Evolutionary conservation across 345 rosid genomes (phyloP).

Genomic region (Eucalyptus marginata): DNA sequence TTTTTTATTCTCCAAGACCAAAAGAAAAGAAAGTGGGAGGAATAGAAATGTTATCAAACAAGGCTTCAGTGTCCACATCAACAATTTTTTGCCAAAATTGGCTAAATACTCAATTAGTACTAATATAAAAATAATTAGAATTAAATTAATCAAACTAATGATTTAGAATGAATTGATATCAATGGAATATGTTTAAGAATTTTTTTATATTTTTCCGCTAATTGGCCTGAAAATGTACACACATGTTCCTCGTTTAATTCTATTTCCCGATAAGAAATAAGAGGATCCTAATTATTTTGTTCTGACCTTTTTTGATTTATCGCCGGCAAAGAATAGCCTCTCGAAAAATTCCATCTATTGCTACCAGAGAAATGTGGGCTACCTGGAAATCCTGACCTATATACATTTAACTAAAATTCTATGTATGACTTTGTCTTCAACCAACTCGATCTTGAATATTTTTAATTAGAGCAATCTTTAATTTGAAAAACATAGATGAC

Average conservation of each 20-base stretch:
- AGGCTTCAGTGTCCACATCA: rapidly evolving
- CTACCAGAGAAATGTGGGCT: background rate
- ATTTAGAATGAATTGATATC: too few species aligned
- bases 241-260: background rate
- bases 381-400: background rate
- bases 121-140: too few species aligned
- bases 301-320: background rate
- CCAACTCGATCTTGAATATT: background rate
- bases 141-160: too few species aligned
- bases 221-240: background rate
- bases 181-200: too few species aligned
- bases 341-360: background rate
- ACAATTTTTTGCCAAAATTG: too few species aligned
- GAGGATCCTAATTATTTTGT: background rate
- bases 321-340: background rate
- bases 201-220: background rate
- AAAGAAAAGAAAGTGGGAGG: too few species aligned
- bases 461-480: background rate
- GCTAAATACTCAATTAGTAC: background rate
- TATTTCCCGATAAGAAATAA: background rate
- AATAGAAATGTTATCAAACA: too few species aligned
- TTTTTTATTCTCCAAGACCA: too few species aligned
- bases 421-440: background rate
- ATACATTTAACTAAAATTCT: background rate
- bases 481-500: background rate